Evolutionary conservation across 495 filamentous ascomycete genomes (phyloP).

Genomic region (Polyplosphaeria fusca): DNA sequence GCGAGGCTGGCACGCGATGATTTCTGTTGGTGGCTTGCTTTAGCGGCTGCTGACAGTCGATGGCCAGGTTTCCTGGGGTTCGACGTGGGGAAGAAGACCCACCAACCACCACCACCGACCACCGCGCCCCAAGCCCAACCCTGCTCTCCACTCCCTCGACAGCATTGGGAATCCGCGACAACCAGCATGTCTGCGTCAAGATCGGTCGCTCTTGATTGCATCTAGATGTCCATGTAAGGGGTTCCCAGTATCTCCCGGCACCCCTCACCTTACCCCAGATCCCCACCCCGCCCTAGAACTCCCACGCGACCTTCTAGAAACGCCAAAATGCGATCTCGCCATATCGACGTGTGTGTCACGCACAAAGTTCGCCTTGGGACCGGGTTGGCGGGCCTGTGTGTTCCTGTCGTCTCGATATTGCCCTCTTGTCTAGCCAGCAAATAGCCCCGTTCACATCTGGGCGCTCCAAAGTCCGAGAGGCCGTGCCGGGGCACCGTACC

Average conservation of each 20-base stretch:
- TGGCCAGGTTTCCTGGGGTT: not conserved
- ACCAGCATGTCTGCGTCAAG: not conserved
- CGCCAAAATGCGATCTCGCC: not conserved
- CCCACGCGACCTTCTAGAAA: conserved; percentile 13
- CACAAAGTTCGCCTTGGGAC: not conserved
- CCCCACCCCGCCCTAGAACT: not conserved
- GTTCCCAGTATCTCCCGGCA: not conserved
- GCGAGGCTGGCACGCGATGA: not conserved
- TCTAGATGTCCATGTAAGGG: not conserved
- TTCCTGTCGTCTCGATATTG: not conserved
- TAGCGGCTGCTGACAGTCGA: not conserved
- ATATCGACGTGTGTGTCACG: not conserved
- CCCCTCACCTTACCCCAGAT: not conserved
- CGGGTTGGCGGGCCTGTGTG: conserved; percentile 19
- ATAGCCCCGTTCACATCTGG: not conserved
- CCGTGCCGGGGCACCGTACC: not conserved
- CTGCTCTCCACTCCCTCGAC: not conserved
- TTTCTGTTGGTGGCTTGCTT: not conserved
- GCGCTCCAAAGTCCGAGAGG: not conserved
- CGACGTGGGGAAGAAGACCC: not conserved
- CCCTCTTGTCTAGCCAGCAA: not conserved
- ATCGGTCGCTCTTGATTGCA: not conserved
- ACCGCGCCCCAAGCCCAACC: not conserved
- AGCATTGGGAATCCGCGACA: not conserved
- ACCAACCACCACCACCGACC: not conserved